Evolutionary conservation across 1,284 basidiomycete genomes (phyloP).

Genomic region (Ceratorhiza oryzae-sativae): DNA sequence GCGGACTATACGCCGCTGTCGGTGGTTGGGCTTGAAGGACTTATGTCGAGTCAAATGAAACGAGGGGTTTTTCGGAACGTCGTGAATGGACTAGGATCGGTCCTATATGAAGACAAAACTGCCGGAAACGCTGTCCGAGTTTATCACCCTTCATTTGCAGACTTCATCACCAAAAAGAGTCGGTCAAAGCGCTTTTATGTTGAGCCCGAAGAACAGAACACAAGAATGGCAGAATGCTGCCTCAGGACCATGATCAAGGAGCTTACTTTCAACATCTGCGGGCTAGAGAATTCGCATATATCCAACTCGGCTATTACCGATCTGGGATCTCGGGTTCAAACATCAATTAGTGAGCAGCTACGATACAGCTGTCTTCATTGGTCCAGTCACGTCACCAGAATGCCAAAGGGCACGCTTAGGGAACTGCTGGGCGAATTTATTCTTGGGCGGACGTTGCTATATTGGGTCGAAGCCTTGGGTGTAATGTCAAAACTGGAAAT

Average conservation of each 20-base stretch:
- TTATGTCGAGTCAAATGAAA: background rate
- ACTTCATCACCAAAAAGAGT: conserved; percentile 23
- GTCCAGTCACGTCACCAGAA: background rate
- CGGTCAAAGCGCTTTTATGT: conserved; percentile 26
- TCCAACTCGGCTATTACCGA: conserved; percentile 4
- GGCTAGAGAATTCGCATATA: conserved; percentile 5
- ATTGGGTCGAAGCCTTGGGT: conserved; percentile 36
- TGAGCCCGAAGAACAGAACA: background rate
- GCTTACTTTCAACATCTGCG: conserved; percentile 32
- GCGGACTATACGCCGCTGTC: conserved; percentile 5
- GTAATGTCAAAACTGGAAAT: background rate
- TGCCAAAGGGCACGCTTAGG: background rate
- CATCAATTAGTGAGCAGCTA: background rate
- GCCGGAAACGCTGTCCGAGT: conserved; percentile 17
- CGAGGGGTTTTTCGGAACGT: conserved; percentile 4
- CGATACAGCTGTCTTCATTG: conserved; percentile 22
- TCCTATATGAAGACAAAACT: conserved; percentile 23
- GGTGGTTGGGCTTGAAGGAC: conserved; percentile 1
- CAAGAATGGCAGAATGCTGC: conserved; percentile 20
- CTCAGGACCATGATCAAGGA: conserved; percentile 16
- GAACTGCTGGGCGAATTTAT: background rate
- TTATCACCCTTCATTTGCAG: conserved; percentile 36
- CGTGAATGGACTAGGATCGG: conserved; percentile 30
- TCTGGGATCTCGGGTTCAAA: background rate
- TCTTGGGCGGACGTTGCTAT: background rate